These are phyloP conservation scores for Phialocephala subalpina DNA, from an alignment of 2,329 filamentous ascomycete genomes.

Conservation along the genomic window DNA sequence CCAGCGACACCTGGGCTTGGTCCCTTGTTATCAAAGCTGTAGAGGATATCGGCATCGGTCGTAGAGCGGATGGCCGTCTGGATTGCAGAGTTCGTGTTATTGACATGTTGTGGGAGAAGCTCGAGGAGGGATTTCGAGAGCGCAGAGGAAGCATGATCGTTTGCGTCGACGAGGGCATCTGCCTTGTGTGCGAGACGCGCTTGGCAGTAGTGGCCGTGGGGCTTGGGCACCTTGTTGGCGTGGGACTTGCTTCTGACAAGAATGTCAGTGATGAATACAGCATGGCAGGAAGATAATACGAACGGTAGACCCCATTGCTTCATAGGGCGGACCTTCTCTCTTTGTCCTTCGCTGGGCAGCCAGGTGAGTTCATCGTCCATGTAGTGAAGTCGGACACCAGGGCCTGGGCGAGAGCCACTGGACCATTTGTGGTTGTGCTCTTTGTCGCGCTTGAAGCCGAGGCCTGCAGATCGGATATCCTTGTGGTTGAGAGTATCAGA, in stretches of 20 bases:
- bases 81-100: constrained; percentile 36
- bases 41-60: constrained; percentile 37
- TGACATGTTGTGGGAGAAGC: constrained; percentile 40
- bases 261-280: neutral
- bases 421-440: constrained; percentile 42
- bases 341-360: constrained; percentile 25
- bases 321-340: constrained; percentile 38
- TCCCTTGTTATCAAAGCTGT: constrained; percentile 42
- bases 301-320: constrained; percentile 30
- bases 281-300: neutral
- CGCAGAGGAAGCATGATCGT: constrained; percentile 28
- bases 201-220: constrained; percentile 18
- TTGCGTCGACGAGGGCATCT: constrained; percentile 35
- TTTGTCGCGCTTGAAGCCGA: constrained; percentile 42
- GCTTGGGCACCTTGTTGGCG: constrained; percentile 36
- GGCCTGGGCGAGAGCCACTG: constrained; percentile 34
- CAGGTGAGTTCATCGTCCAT: constrained; percentile 19
- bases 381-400: constrained; percentile 28
- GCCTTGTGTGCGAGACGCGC: constrained; percentile 35
- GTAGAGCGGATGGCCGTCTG: constrained; percentile 31
- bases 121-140: constrained; percentile 43
- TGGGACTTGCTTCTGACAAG: constrained; percentile 30
- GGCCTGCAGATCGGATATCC: constrained; percentile 42
- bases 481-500: constrained; percentile 33
- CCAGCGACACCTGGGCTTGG: constrained; percentile 36